Base-by-base conservation (phyloP, 345 rosid species). In the Citrus trifoliata region DNA sequence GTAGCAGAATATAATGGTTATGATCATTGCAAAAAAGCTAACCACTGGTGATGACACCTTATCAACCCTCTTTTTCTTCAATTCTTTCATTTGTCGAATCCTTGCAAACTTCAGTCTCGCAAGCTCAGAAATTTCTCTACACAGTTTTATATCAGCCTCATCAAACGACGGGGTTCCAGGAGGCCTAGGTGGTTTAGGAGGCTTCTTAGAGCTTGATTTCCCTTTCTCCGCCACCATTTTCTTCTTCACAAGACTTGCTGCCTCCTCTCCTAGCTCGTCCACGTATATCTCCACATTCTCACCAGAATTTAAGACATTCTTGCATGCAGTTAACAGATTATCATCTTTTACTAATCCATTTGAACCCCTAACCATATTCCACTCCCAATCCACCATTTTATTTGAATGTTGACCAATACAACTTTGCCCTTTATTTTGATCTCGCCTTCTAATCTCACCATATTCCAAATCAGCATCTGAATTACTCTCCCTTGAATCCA, bases 171-270 rank as follows among this genome's bases (percentile, higher is more conserved):
- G 85, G 21, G 74, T 65, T 56, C 67, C 51, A 1, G 87, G 85
- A 27, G 84, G 89, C 30, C 67, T 70, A 3, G 85, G 87, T n/a
- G 89, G 87, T 55, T 84, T 86, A 0, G 82, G 67, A 33, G 82
- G 78, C 42, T 73, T 80, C 79, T 71, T 80, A 2, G 55, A 38
- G 28, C 61, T 48, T 10, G 14, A 2, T 32, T 73, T 71, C 71
- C 72, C 21, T 63, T 78, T 76, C 55, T 80, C 84, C 21, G 55
- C 60, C 70, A 21, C 67, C 62, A 27, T 18, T 46, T 64, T 70
- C 59, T 67, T 62, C 72, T 56, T 71, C 27, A 63, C 7, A 10
- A 53, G 18, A 53, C 6, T 42, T 19, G 4, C 27, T 12, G 24
- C 63, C 72, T 16, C 74, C 58, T 53, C 67, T 59, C 38, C 56